Conservation (phyloP, 1,284 basidiomycete species). For the Phellopilus nigrolimitatus region DNA sequence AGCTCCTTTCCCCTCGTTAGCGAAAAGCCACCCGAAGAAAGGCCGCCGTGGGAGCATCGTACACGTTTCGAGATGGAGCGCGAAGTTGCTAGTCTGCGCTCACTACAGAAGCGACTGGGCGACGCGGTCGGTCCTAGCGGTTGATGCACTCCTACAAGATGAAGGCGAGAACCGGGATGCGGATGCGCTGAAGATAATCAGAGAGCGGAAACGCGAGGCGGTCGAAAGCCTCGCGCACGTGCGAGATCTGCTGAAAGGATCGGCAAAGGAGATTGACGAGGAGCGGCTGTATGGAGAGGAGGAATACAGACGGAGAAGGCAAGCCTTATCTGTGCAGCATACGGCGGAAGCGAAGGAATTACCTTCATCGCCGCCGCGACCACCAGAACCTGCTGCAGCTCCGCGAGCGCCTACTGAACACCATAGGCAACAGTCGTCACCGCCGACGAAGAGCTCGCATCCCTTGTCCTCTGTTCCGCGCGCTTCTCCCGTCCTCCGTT, state of each 20-base stretch:
- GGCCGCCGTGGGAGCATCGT: conserved; percentile 60
- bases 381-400: conserved; percentile 27
- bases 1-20: conserved; percentile 59
- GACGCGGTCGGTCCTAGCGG: conserved; percentile 66
- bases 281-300: conserved; percentile 56
- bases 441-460: conserved; percentile 22
- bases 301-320: conserved; percentile 33
- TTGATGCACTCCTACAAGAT: conserved; percentile 60
- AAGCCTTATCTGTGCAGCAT: conserved; percentile 21
- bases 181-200: conserved; percentile 34
- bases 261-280: conserved; percentile 51
- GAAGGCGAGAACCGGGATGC: conserved; percentile 40
- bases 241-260: conserved; percentile 61
- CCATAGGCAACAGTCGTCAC: conserved; percentile 19
- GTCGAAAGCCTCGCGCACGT: conserved; percentile 71
- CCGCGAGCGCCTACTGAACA: conserved; percentile 25
- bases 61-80: conserved; percentile 62
- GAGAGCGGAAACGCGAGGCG: conserved; percentile 55
- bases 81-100: conserved; percentile 48
- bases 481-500: conserved; percentile 8
- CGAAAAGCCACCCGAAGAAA: conserved; percentile 50
- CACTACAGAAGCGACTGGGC: conserved; percentile 56
- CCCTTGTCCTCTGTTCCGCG: conserved; percentile 18
- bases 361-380: conserved; percentile 21
- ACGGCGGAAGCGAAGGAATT: conserved; percentile 12